These are phyloP conservation scores for Tulasnella sp. DNA, from an alignment of 768 basidiomycete genomes.

Conservation along the genomic window DNA sequence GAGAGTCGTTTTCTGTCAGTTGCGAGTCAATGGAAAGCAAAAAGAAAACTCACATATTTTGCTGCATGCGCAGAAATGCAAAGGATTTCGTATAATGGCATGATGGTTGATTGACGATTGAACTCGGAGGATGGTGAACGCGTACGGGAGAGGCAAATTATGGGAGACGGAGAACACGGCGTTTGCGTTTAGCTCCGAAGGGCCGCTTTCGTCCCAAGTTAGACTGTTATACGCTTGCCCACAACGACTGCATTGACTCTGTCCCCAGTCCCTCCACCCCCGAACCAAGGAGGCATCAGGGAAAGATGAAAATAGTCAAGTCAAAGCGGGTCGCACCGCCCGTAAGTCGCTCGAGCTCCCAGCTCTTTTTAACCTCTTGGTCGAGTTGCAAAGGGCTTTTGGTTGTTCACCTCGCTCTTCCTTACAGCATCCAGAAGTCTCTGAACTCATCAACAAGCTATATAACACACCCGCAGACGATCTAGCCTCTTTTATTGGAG, in stretches of 20 bases:
- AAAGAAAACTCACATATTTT: constrained; percentile 51
- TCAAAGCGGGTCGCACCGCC: constrained; percentile 71
- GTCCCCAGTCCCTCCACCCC: neutral
- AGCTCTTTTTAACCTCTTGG: constrained; percentile 23
- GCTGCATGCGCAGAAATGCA: constrained; percentile 71
- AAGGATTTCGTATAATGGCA: constrained; percentile 85
- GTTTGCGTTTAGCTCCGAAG: neutral
- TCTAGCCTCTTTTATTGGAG: constrained; percentile 55
- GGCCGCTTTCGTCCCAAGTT: constrained; percentile 2
- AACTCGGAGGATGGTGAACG: neutral
- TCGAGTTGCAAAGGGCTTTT: constrained; percentile 10
- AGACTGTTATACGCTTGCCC: neutral
- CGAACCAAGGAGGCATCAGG: neutral
- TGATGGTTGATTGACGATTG: constrained; percentile 28
- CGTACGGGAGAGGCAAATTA: neutral
- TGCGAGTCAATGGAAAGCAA: neutral
- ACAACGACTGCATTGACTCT: neutral
- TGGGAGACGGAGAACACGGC: neutral
- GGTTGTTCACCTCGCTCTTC: constrained; percentile 1
- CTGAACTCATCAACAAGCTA: constrained; percentile 68
- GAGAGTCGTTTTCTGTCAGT: neutral
- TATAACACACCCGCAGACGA: constrained; percentile 60
- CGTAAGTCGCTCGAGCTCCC: constrained; percentile 40
- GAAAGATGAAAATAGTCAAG: constrained; percentile 66
- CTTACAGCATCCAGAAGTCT: constrained; percentile 65